Evolutionary conservation across 768 basidiomycete genomes (phyloP), one percentile per base, ranked within the genome.

Genomic region (Xanthoconium purpureum): DNA sequence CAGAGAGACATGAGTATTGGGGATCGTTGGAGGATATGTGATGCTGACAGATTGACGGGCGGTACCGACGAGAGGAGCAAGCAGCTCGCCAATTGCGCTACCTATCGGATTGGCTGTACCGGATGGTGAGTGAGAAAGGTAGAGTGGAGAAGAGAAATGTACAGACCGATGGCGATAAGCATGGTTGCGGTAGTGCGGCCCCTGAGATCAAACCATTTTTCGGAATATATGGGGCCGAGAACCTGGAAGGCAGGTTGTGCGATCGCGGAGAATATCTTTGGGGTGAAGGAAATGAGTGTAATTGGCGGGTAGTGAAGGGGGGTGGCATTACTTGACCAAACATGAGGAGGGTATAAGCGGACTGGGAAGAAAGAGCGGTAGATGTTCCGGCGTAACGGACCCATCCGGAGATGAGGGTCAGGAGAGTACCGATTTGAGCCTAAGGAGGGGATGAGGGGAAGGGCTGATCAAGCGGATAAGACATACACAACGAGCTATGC

Each of bases 161-260:
- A 52, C 73, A 24, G 35, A 77, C 80, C 72, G 30, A 83, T 63
- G 10, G 80, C 75, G 50, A 84, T 74, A 37, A 79, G 45, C 81
- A 82, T 82, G n/a, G 82, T 94, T 13, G 89, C 89, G 0, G 91
- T 92, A 3, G 88, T 91, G 40, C 91, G 78, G 14, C 86, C 84
- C 56, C 80, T 75, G 46, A 91, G 71, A 57, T 88, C 84, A 63
- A 94, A 94, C 91, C 91, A 94, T 33, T 73, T 81, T 66, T 94
- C 88, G 0, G 91, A 91, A 70, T 87, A 94, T 50, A 82, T 85
- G 2, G 91, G 89, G 6, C 87, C 88, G 10, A 92, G 73, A 28
- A 93, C 80, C 71, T 90, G 89, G 69, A 83, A 92, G 14, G 85
- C 74, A 3, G 90, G 84, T 64, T 90, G 87, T 3, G 88, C 75